These are phyloP conservation scores for Chaetomium olivaceum DNA, from an alignment of 2,329 filamentous ascomycete species.

Conservation along the genomic window DNA sequence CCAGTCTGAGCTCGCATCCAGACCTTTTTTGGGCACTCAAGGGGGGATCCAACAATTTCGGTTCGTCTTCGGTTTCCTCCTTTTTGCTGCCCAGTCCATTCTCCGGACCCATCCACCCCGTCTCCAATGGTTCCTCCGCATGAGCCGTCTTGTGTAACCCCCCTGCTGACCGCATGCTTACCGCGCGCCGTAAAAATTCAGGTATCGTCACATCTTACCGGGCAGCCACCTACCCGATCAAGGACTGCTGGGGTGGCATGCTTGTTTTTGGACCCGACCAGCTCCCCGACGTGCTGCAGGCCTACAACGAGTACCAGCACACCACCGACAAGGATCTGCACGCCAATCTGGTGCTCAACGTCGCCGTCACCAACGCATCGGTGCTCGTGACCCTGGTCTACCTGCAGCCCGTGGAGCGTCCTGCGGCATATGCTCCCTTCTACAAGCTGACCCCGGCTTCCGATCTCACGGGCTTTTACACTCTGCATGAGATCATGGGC, in stretches of 20 bases:
- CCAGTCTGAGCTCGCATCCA: too few species aligned
- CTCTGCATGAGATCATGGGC: slow-evolving; percentile 8
- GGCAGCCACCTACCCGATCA: slow-evolving; percentile 1
- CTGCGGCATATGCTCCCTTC: slow-evolving; percentile 9
- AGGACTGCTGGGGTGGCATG: slow-evolving; percentile 13
- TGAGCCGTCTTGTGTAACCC: too few species aligned
- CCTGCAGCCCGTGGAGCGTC: slow-evolving; percentile 10
- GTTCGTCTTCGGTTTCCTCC: too few species aligned
- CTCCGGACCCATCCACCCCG: too few species aligned
- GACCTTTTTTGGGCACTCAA: too few species aligned
- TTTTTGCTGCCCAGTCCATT: too few species aligned
- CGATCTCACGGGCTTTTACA: not conserved
- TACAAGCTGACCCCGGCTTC: slow-evolving; percentile 5
- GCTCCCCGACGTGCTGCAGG: slow-evolving; percentile 4
- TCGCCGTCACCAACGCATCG: slow-evolving; percentile 8
- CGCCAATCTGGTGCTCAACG: slow-evolving; percentile 15
- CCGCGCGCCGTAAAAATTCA: not conserved
- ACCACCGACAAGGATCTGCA: slow-evolving; percentile 16
- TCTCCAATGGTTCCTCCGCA: too few species aligned
- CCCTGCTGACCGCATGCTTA: too few species aligned
- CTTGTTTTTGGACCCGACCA: slow-evolving; percentile 2
- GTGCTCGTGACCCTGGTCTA: slow-evolving; percentile 17
- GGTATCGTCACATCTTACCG: slow-evolving; percentile 10
- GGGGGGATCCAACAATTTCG: too few species aligned
- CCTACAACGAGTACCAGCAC: slow-evolving; percentile 13